phyloP scores from a whole-genome alignment of 2,329 filamentous ascomycete genomes.

The Ophiocordyceps camponoti-rufipedis region DNA sequence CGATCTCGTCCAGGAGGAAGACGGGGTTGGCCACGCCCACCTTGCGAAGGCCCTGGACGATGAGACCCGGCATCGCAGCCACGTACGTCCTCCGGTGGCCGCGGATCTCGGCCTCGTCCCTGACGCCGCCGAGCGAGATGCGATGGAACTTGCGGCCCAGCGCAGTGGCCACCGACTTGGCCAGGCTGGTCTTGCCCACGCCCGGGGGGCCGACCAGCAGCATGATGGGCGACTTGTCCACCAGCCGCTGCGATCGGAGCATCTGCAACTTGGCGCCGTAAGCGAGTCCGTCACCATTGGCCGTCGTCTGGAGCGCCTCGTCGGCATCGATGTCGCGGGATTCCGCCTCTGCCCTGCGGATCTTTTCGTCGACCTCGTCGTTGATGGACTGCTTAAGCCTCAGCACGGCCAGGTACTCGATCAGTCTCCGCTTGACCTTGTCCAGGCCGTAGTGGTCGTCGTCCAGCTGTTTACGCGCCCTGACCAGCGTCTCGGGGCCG shows the following conservation, averaged over 20 bases:
- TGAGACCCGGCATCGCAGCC: constrained; percentile 92
- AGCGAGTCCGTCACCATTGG: constrained; percentile 9
- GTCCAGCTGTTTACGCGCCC: constrained; percentile 77
- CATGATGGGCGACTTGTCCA: constrained; percentile 91
- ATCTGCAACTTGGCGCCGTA: constrained; percentile 49
- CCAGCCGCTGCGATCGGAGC: constrained; percentile 64
- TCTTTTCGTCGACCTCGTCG: constrained; percentile 61
- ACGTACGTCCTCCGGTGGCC: constrained; percentile 93
- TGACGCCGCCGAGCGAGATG: constrained; percentile 86
- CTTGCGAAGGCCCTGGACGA: constrained; percentile 88
- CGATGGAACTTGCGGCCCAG: constrained; percentile 91
- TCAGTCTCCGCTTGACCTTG: constrained; percentile 87
- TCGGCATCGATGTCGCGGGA: constrained; percentile 28
- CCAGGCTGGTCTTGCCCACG: constrained; percentile 88
- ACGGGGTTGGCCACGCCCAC: constrained; percentile 92
- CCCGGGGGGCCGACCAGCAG: constrained; percentile 86
- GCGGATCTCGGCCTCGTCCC: constrained; percentile 92
- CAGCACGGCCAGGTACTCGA: constrained; percentile 93
- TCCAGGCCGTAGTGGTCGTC: constrained; percentile 93
- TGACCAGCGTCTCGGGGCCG: constrained; percentile 58
- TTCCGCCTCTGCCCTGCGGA: constrained; percentile 46
- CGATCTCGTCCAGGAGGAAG: constrained; percentile 90
- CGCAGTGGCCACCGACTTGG: constrained; percentile 80
- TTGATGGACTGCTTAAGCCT: constrained; percentile 88
- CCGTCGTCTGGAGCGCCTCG: neutral